These are phyloP conservation scores for Talaromyces sp. DNA, from an alignment of 2,329 filamentous ascomycete genomes.

Conservation along the genomic window DNA sequence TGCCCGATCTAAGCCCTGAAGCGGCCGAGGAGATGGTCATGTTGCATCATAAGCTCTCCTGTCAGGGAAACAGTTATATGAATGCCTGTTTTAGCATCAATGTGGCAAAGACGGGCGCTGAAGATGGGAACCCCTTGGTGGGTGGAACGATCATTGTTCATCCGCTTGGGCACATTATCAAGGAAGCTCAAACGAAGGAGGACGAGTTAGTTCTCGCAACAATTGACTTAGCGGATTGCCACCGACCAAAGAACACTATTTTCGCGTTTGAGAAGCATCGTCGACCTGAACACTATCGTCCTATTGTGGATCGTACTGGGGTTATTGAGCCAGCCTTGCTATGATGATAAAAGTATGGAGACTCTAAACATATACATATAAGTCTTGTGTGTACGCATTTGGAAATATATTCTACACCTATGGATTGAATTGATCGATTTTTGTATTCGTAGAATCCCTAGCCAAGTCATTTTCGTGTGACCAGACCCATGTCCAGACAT, in stretches of 20 bases:
- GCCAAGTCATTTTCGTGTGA: too few species aligned
- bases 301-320: conserved; percentile 18
- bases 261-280: conserved; percentile 20
- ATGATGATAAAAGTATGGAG: conserved; percentile 9
- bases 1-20: conserved; percentile 40
- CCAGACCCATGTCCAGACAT: too few species aligned
- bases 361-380: neutral
- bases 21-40: conserved; percentile 51
- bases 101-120: conserved; percentile 51
- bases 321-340: conserved; percentile 20
- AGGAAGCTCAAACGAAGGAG: conserved; percentile 20
- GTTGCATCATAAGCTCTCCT: conserved; percentile 52
- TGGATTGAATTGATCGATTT: too few species aligned
- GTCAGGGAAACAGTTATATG: conserved; percentile 51
- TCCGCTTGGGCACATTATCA: conserved; percentile 19
- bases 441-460: too few species aligned
- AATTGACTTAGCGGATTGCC: conserved; percentile 18
- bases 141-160: conserved; percentile 20
- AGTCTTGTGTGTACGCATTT: too few species aligned
- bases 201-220: conserved; percentile 16
- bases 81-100: conserved; percentile 54
- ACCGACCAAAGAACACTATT: conserved; percentile 18
- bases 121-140: conserved; percentile 47
- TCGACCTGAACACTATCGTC: conserved; percentile 18
- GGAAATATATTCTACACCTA: too few species aligned